phyloP scores from a whole-genome alignment of 116 monocot genomes.

The Cymodocea nodosa region DNA sequence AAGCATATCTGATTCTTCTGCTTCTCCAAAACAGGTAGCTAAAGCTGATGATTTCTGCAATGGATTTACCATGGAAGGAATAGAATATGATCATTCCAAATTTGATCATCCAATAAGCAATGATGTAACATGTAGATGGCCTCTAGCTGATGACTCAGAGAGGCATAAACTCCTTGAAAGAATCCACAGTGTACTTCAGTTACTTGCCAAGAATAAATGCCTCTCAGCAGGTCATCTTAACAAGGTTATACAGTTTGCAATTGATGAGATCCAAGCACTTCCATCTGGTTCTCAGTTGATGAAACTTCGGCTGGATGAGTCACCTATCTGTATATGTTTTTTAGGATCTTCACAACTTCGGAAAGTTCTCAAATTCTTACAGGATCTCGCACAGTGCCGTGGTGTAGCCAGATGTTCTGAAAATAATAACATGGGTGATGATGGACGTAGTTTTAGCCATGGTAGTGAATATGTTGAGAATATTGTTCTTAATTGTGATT shows the following conservation, averaged over 20 bases:
- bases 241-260: slow-evolving; percentile 57
- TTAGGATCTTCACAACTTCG: slow-evolving; percentile 49
- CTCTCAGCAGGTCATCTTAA: slow-evolving; percentile 61
- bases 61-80: slow-evolving; percentile 20
- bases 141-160: slow-evolving; percentile 64
- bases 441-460: slow-evolving; percentile 15
- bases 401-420: slow-evolving; percentile 45
- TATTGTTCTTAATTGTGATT: slow-evolving; percentile 32
- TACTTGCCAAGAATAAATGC: slow-evolving; percentile 58
- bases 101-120: neutral
- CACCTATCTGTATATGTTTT: slow-evolving; percentile 66
- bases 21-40: slow-evolving; percentile 15
- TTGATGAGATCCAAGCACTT: slow-evolving; percentile 56
- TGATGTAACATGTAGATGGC: slow-evolving; percentile 33
- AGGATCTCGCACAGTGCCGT: slow-evolving; percentile 70
- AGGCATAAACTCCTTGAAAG: slow-evolving; percentile 60
- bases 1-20: slow-evolving; percentile 28
- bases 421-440: slow-evolving; percentile 19
- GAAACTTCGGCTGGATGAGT: slow-evolving; percentile 38
- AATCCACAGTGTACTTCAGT: slow-evolving; percentile 49
- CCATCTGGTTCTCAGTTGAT: slow-evolving; percentile 37
- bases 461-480: slow-evolving; percentile 21
- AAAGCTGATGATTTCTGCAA: slow-evolving; percentile 24
- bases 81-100: slow-evolving; percentile 3
- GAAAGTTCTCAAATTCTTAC: slow-evolving; percentile 70